These are phyloP conservation scores for Candida suzukii DNA, from an alignment of 805 yeast species.

Conservation along the genomic window DNA sequence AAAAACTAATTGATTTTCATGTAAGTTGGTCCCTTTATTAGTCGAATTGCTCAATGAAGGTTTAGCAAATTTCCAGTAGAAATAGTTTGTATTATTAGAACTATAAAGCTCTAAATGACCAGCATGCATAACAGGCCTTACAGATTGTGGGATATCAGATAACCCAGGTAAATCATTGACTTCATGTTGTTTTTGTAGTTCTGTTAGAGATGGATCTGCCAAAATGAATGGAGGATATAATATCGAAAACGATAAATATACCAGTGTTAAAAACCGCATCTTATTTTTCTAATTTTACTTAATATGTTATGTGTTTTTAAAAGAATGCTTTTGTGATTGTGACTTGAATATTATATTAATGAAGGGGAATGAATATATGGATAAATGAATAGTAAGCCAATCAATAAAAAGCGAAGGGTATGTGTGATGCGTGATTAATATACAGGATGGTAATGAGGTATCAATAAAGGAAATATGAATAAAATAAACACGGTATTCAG, in stretches of 20 bases:
- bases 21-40: neutral
- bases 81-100: slow-evolving; percentile 51
- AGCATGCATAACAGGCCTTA: slow-evolving; percentile 50
- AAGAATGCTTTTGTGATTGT: too few relatives aligned
- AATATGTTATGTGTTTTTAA: too few relatives aligned
- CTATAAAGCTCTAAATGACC: slow-evolving; percentile 58
- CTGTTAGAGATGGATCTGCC: neutral
- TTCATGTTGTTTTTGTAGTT: slow-evolving; percentile 5
- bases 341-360: too few relatives aligned
- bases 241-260: neutral
- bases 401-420: too few relatives aligned
- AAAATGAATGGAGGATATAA: neutral
- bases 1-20: slow-evolving; percentile 36
- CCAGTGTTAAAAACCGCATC: too few relatives aligned
- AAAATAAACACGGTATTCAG: too few relatives aligned
- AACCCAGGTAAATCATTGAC: slow-evolving; percentile 22
- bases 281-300: too few relatives aligned
- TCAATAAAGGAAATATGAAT: too few relatives aligned
- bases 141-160: slow-evolving; percentile 11
- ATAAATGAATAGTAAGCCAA: too few relatives aligned
- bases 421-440: too few relatives aligned
- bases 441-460: too few relatives aligned
- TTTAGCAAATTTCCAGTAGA: slow-evolving; percentile 65
- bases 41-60: slow-evolving; percentile 8
- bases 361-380: too few relatives aligned